Evolutionary conservation across 2,329 filamentous ascomycete genomes (phyloP).

Genomic region (Botryotinia narcissicola): DNA sequence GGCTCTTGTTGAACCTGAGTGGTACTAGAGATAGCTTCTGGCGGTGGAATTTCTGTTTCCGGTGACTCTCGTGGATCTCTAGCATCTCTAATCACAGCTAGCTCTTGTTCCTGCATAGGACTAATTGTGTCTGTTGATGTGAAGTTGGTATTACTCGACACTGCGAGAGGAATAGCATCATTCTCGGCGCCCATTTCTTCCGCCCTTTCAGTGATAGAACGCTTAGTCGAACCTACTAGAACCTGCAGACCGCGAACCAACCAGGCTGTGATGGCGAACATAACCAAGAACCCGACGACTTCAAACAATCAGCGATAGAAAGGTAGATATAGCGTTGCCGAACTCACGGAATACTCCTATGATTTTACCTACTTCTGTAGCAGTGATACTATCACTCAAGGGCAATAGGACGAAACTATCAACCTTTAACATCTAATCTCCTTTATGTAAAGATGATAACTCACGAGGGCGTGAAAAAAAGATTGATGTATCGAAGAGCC

Average conservation of each 20-base stretch:
- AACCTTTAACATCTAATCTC: slow-evolving; percentile 8
- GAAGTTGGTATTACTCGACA: slow-evolving; percentile 27
- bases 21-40: slow-evolving; percentile 7
- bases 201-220: slow-evolving; percentile 49
- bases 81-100: slow-evolving; percentile 33
- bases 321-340: not conserved
- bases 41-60: slow-evolving; percentile 23
- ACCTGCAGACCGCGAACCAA: slow-evolving; percentile 54
- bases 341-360: slow-evolving; percentile 56
- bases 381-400: slow-evolving; percentile 53
- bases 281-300: slow-evolving; percentile 56
- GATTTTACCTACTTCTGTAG: slow-evolving; percentile 56
- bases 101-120: slow-evolving; percentile 35
- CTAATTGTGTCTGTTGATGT: slow-evolving; percentile 24
- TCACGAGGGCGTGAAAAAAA: slow-evolving; percentile 25
- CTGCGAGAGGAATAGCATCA: slow-evolving; percentile 49
- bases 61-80: slow-evolving; percentile 30
- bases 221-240: slow-evolving; percentile 51
- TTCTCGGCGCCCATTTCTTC: slow-evolving; percentile 49
- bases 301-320: not conserved
- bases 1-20: slow-evolving; percentile 42
- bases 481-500: slow-evolving; percentile 25
- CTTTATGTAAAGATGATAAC: not conserved
- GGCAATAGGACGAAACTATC: slow-evolving; percentile 54
- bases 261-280: slow-evolving; percentile 53